These are phyloP conservation scores for Sorghum bicolor DNA, from an alignment of 176 grass and related monocot species.

Conservation along the genomic window DNA sequence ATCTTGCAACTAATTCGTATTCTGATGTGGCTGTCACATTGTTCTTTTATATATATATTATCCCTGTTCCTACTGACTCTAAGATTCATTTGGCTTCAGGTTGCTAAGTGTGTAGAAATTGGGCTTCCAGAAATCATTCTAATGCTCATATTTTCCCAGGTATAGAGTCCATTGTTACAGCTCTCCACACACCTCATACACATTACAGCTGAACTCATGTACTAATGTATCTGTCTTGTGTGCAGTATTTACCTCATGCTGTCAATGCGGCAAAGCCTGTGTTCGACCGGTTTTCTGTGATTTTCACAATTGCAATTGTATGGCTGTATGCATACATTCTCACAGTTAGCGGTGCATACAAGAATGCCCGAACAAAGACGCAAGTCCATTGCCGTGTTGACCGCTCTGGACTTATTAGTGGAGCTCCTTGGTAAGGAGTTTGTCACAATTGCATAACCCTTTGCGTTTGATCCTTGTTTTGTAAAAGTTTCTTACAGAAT, in stretches of 20 bases:
- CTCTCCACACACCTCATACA: neutral
- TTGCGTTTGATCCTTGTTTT: neutral
- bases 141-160: slow-evolving; percentile 79
- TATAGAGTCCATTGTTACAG: neutral
- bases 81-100: slow-evolving; percentile 36
- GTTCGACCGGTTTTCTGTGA: slow-evolving; percentile 71
- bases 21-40: neutral
- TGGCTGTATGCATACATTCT: slow-evolving; percentile 91
- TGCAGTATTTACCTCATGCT: slow-evolving; percentile 78
- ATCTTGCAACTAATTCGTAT: neutral
- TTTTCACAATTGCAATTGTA: slow-evolving; percentile 81
- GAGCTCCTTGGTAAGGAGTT: slow-evolving; percentile 67
- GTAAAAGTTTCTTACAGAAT: neutral
- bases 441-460: neutral
- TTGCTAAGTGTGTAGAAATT: slow-evolving; percentile 89
- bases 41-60: neutral
- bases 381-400: slow-evolving; percentile 89
- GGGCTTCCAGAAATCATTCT: slow-evolving; percentile 80
- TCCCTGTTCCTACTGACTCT: neutral
- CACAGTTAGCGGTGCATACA: slow-evolving; percentile 81
- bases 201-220: neutral
- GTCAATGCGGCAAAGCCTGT: slow-evolving; percentile 49
- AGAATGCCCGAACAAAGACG: slow-evolving; percentile 60
- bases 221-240: neutral
- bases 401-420: slow-evolving; percentile 73